Base-by-base conservation (phyloP, 495 filamentous ascomycete genomes). In the Podospora anserina region DNA sequence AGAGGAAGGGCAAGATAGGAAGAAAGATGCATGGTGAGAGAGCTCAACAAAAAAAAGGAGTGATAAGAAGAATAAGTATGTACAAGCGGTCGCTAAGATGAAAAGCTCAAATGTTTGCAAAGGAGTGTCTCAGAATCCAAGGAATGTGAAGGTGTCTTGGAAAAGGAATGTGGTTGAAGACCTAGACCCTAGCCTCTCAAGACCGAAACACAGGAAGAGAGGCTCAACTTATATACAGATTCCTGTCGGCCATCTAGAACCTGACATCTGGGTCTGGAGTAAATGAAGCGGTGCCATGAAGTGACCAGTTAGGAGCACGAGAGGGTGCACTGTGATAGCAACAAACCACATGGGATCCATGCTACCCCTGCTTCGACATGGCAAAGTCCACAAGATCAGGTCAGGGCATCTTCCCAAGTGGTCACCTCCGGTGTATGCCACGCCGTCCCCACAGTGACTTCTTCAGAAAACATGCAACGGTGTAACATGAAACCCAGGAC, bases 1-100 rank as follows among this genome's bases (percentile, higher is more conserved):
- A 68, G 18, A 11, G 71, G 56, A 18, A 74, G 66, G 30, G 67
- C 15, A 39, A 65, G 13, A 32, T 64, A 58, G 20, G 66, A 39
- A 27, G 63, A 49, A 49, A 49, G 39, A 49, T 49, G 39, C 39
- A 49, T 49, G 39, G 39, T 49, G 39, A 49, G 15, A 11, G 13
- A 13, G 9, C 3, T 16, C 39, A 16, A 49, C 23, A 23, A 23
- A 11, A 5, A 11, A 5, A 49, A 49, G 39, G 39, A 49, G 13
- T 49, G 39, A 49, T 6, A 18, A 49, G 39, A 49, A 49, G 39
- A 49, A 49, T 49, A 49, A 16, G 39, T 9, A 49, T 49, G 39
- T 49, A 49, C 39, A 49, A 49, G 13, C 13, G 39, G 15, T 16
- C 39, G 7, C 13, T 13, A 16, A 11, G 9, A 16, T 16, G 39